Conservation (phyloP, 805 yeast species). For the Starmerella geochares region DNA sequence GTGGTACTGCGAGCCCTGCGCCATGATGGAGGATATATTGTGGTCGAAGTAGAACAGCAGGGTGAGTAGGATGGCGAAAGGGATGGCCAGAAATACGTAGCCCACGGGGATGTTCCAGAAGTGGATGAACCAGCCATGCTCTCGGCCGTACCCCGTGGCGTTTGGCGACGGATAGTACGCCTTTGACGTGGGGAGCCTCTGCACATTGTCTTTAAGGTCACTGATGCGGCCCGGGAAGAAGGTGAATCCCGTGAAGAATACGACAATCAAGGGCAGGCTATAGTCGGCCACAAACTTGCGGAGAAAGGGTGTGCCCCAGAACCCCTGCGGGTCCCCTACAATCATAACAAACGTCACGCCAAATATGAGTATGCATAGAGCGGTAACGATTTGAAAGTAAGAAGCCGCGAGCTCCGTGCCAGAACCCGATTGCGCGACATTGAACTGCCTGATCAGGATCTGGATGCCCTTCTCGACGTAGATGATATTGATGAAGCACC, state of each 20-base stretch:
- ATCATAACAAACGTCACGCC: slow-evolving; percentile 50
- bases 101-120: slow-evolving; percentile 67
- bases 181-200: slow-evolving; percentile 55
- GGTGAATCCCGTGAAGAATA: slow-evolving; percentile 86
- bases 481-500: slow-evolving; percentile 77
- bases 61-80: slow-evolving; percentile 81
- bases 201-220: slow-evolving; percentile 40
- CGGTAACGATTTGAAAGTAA: slow-evolving; percentile 63
- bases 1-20: slow-evolving; percentile 75
- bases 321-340: slow-evolving; percentile 36
- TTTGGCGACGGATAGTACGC: slow-evolving; percentile 63
- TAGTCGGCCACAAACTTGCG: slow-evolving; percentile 75
- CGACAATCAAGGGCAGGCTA: slow-evolving; percentile 69
- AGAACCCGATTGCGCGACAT: slow-evolving; percentile 27
- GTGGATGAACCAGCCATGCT: slow-evolving; percentile 64
- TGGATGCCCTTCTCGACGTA: slow-evolving; percentile 87
- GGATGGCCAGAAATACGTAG: slow-evolving; percentile 78
- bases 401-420: slow-evolving; percentile 37
- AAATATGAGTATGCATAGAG: slow-evolving; percentile 62
- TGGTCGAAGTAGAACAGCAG: slow-evolving; percentile 88
- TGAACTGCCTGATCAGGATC: slow-evolving; percentile 63
- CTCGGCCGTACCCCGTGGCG: slow-evolving; percentile 26
- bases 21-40: slow-evolving; percentile 85
- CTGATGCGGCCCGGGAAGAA: slow-evolving; percentile 75
- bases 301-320: slow-evolving; percentile 47